phyloP scores from a whole-genome alignment of 305 asterid species.

The Solanum hybrid region DNA sequence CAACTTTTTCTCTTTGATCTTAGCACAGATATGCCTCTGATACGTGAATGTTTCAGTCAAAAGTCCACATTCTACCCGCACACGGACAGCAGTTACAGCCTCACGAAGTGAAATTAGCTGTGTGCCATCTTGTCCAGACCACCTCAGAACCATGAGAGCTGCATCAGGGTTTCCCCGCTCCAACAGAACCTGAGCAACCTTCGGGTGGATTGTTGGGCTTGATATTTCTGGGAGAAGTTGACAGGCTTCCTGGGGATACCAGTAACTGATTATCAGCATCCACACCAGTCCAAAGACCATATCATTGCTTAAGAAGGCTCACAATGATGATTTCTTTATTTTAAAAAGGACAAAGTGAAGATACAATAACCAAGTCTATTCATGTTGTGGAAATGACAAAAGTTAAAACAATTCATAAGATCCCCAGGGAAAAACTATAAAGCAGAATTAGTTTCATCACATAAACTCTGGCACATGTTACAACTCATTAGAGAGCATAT shows the following conservation, averaged over 20 bases:
- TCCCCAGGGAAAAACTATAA: background rate
- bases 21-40: constrained; percentile 66
- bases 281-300: constrained; percentile 1
- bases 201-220: constrained; percentile 70
- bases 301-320: background rate
- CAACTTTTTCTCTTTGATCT: constrained; percentile 54
- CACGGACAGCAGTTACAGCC: constrained; percentile 84
- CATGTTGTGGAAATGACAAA: background rate
- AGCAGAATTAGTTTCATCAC: background rate
- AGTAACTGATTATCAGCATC: constrained; percentile 5
- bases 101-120: constrained; percentile 58
- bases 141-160: constrained; percentile 86
- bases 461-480: background rate
- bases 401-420: background rate
- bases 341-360: background rate
- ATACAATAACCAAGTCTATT: background rate
- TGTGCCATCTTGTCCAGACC: constrained; percentile 77
- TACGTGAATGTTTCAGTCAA: constrained; percentile 88
- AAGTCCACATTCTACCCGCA: constrained; percentile 88
- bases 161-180: constrained; percentile 93
- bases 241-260: constrained; percentile 61
- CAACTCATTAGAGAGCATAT: background rate
- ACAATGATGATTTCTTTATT: background rate
- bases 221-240: constrained; percentile 91
- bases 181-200: constrained; percentile 61